Evolutionary conservation across 2,329 filamentous ascomycete genomes (phyloP), one percentile per base, ranked within the genome.

Genomic region (Ascomycota sp.): DNA sequence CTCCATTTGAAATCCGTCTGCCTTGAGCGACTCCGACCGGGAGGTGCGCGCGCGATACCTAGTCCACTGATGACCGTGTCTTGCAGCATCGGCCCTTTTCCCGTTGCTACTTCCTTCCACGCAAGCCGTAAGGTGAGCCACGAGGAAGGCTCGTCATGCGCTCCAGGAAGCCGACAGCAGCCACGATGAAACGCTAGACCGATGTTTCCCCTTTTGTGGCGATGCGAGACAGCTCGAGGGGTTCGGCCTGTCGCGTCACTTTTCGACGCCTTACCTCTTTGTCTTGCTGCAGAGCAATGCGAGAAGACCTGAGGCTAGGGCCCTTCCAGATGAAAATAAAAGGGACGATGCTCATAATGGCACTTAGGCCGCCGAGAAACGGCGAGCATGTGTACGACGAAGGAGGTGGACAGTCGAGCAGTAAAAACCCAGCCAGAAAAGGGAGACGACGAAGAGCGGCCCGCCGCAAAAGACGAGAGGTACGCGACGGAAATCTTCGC

Each of bases 391-490:
- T 71, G 70, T 2, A 56, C 59, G 8, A 59, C 57, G 43, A 66
- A 72, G 29, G 60, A 52, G 6, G 69, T 47, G 6, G 45, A 48
- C 0, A 48, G 33, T 5, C 51, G 52, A 2, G 69, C 56, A 1
- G 64, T n/a, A 61, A 63, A 64, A 76, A 13, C 67, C 72, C 11
- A 76, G 59, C 66, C 66, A 71, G 45, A 72, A 69, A 32, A 71
- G 49, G 7, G 62, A 59, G 21, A 63, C 32, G 13, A 57, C 61
- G 39, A 65, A 69, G 25, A 77, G 53, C 0, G 76, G 75, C 0
- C 77, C 75, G 1, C 75, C 77, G 12, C 80, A 40, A 43, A 69
- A 76, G 4, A 75, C 77, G 3, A 85, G 56, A 0, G 79, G 78
- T 0, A 86, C 58, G 1, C 79, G 67, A 5, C 72, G 65, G 43